Evolutionary conservation across 257 asterid species (phyloP), one percentile per base, ranked within the genome.

Genomic region (Solanum virginianum): DNA sequence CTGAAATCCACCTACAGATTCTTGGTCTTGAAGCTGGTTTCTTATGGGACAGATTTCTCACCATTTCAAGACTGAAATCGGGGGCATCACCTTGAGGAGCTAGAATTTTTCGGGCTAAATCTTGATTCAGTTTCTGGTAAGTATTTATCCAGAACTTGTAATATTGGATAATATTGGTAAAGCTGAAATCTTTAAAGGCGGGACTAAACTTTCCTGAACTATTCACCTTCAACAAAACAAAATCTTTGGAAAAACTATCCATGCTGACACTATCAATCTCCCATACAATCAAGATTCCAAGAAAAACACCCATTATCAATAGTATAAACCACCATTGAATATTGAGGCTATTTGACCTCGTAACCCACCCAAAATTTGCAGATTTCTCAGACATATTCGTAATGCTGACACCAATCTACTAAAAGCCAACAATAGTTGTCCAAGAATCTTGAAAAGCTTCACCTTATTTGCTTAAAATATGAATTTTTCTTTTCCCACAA

Each of bases 281-380:
- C 92, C 93, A 92, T 17, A 92, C 71, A 85, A 91, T 87, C 90
- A 91, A 71, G 85, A 96, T 70, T 60, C 91, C 97, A 86, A 93
- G 89, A 85, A 93, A 86, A 45, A 92, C 87, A 75, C 88, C 91
- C 36, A 89, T n/a, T 10, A 89, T 69, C 63, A 94, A 82, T 81
- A 94, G 70, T 88, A 87, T 93, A 87, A 96, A 93, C 89, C 93
- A 88, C 93, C 92, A 86, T 66, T 92, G 92, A 81, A 92, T 90
- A 80, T 89, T 85, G 72, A 91, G 85, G 53, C 41, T 5, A 85
- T 91, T 92, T n/a, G 91, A 81, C 91, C 94, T 88, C 74, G 86
- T 83, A 81, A 89, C 32, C 94, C 93, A 92, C 81, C 91, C 83
- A 80, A 84, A 72, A 24, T 85, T 91, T 29, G 85, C 85, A 86